phyloP scores from a whole-genome alignment of 768 basidiomycete species.

The Trametopsis cervina region DNA sequence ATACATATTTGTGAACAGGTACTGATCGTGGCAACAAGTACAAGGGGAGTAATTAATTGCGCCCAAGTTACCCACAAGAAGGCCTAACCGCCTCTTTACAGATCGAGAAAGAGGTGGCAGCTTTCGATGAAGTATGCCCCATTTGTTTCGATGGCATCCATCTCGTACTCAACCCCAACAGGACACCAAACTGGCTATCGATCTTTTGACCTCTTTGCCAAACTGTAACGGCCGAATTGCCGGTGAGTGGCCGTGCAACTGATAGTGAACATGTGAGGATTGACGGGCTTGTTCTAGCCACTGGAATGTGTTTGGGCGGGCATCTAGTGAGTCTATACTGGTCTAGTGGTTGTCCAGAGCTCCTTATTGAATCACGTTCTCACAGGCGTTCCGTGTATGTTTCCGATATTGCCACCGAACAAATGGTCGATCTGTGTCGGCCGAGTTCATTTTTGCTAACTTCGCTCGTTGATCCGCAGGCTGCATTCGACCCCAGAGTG shows the following conservation, averaged over 20 bases:
- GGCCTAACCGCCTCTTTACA: conserved; percentile 29
- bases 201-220: conserved; percentile 60
- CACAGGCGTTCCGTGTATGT: conserved; percentile 47
- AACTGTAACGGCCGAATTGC: conserved; percentile 94
- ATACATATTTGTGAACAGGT: conserved; percentile 32
- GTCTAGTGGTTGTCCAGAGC: too few species aligned
- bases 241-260: conserved; percentile 33
- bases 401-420: not conserved
- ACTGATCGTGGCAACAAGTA: conserved; percentile 90
- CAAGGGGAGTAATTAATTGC: conserved; percentile 46
- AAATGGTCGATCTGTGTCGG: too few species aligned
- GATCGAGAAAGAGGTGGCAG: conserved; percentile 83
- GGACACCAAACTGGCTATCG: conserved; percentile 75
- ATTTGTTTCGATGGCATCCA: not conserved
- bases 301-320: conserved; percentile 89
- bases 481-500: conserved; percentile 82
- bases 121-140: conserved; percentile 73
- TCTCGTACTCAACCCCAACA: conserved; percentile 23
- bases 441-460: too few species aligned
- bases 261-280: too few species aligned
- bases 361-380: too few species aligned
- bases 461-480: conserved; percentile 38
- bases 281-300: conserved; percentile 36
- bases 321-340: conserved; percentile 55
- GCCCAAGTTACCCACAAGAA: too few species aligned